Base-by-base conservation (phyloP, 495 filamentous ascomycete species). In the Choiromyces venosus region DNA sequence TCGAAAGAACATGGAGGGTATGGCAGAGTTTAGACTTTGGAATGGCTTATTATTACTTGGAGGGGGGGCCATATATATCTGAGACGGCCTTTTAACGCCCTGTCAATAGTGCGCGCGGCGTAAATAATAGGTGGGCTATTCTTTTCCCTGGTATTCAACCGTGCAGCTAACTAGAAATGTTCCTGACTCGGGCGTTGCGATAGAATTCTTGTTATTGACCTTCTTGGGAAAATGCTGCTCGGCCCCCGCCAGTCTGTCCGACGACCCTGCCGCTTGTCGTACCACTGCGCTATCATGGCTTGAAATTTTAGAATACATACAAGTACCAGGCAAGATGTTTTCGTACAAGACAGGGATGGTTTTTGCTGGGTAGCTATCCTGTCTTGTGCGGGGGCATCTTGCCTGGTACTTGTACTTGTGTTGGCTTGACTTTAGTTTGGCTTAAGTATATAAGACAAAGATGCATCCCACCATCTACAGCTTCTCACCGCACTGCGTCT, bases 391-490 rank as follows among this genome's bases (percentile, higher is more conserved):
- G n/a, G n/a, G n/a, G n/a, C n/a, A n/a, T n/a, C n/a, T n/a, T n/a
- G n/a, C n/a, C n/a, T n/a, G n/a, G n/a, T n/a, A n/a, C n/a, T n/a
- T n/a, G n/a, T 40, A 40, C 9, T 5, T 29, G 46, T 12, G n/a
- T 29, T 56, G 46, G 46, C 46, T 56, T 0, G n/a, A 56, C 21
- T 29, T 56, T 29, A 25, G 46, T 1, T 56, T 12, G 52, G 0
- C 52, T 61, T 29, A 29, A 25, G 39, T 65, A 76, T 73, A 74
- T 74, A 74, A 76, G 40, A 16, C 44, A 61, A 25, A 65, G 38
- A 21, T 70, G n/a, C 67, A 64, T 69, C 73, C 68, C 66, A 33
- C 33, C 52, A 68, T 42, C n/a, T 56, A 40, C 46, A 18, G 21
- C 42, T 69, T 68, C 66, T 70, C 68, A 64, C 75, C 52, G 67